These are phyloP conservation scores for Penicillium crystallinum DNA, from an alignment of 495 filamentous ascomycete species.

Conservation along the genomic window DNA sequence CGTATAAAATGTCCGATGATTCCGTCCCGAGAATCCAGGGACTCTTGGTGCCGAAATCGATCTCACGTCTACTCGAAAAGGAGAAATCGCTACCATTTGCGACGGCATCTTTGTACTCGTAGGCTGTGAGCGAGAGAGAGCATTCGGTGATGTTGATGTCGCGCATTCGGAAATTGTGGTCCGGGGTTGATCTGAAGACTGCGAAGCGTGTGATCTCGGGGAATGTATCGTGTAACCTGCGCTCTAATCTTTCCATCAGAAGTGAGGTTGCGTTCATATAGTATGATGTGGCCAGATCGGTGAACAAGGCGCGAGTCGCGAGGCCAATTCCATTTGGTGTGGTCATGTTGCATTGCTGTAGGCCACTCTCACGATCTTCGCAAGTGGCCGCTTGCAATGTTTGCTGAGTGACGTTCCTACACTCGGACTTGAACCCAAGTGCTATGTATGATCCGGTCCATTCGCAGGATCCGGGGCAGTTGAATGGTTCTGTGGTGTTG, in stretches of 20 bases:
- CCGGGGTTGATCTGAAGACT: constrained; percentile 10
- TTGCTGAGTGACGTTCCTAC: constrained; percentile 15
- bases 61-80: constrained; percentile 6
- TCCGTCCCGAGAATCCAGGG: constrained; percentile 4
- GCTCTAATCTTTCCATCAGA: neutral
- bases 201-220: constrained; percentile 14
- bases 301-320: neutral
- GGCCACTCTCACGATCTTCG: neutral
- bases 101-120: constrained; percentile 6
- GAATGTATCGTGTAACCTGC: constrained; percentile 1
- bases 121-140: constrained; percentile 12
- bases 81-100: constrained; percentile 14
- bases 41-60: constrained; percentile 10
- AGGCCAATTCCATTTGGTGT: neutral
- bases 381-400: constrained; percentile 14
- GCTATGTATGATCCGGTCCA: constrained; percentile 15
- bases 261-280: neutral
- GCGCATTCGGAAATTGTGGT: neutral
- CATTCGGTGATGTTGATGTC: constrained; percentile 16
- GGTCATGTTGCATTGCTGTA: neutral
- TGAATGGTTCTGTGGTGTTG: constrained; percentile 10
- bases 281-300: neutral
- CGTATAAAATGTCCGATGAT: neutral
- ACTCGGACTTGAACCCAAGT: constrained; percentile 14
- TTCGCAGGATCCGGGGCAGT: constrained; percentile 9